Evolutionary conservation across 2,329 filamentous ascomycete genomes (phyloP).

Genomic region (Cercospora beticola): DNA sequence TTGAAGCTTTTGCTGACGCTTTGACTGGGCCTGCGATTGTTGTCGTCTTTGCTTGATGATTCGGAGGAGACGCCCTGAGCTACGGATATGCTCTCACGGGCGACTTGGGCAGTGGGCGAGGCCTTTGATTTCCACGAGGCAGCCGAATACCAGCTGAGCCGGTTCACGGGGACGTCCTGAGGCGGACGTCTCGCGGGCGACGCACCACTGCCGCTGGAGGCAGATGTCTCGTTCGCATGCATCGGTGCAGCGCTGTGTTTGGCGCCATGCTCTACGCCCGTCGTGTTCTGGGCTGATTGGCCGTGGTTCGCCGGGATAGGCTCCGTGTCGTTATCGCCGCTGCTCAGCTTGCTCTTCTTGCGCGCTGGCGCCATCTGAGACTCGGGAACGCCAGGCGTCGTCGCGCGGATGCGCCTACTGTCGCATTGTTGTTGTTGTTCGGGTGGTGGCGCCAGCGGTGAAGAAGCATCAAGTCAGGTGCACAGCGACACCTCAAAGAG

Average conservation of each 20-base stretch:
- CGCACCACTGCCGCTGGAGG: not conserved
- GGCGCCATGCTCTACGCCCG: conserved; percentile 5
- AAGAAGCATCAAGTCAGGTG: not conserved
- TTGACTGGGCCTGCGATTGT: conserved; percentile 31
- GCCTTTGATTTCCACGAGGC: conserved; percentile 46
- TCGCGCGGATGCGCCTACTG: not conserved
- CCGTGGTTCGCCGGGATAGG: conserved; percentile 8
- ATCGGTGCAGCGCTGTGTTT: conserved; percentile 1
- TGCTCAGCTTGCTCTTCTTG: conserved; percentile 30
- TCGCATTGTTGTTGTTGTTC: not conserved
- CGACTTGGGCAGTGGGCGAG: conserved; percentile 48
- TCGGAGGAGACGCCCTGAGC: conserved; percentile 46
- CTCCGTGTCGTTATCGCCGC: conserved; percentile 21
- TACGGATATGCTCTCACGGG: conserved; percentile 48
- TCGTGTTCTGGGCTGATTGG: conserved; percentile 20
- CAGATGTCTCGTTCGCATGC: not conserved
- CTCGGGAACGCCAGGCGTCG: not conserved
- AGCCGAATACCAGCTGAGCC: conserved; percentile 47
- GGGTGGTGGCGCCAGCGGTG: not conserved
- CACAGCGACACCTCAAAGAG: not conserved
- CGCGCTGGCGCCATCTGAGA: conserved; percentile 26
- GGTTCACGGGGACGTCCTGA: not conserved
- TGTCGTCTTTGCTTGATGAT: conserved; percentile 34
- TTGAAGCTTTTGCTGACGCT: conserved; percentile 44
- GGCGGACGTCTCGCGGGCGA: not conserved